Conservation (phyloP, 176 grass and related monocot species). For the Saccharum spontaneum region DNA sequence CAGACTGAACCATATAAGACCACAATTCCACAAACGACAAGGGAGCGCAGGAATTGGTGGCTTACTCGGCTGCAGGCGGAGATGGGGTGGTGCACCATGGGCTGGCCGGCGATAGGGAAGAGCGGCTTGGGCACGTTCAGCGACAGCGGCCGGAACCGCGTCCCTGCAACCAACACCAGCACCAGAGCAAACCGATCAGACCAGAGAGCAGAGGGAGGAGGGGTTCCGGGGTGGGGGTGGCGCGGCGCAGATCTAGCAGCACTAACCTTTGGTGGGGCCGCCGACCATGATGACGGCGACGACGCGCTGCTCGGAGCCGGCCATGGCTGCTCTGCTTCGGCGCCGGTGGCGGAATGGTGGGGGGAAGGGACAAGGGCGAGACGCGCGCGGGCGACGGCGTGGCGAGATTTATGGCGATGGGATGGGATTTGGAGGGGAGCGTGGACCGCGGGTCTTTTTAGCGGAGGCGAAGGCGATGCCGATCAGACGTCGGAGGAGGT, state of each 20-base stretch:
- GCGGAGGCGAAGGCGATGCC: neutral
- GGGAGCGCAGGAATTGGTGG: neutral
- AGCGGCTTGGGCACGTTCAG: constrained; percentile 98
- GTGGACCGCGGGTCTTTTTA: neutral
- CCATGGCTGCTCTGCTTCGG: constrained; percentile 45
- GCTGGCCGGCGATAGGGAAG: constrained; percentile 92
- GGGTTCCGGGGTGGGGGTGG: neutral
- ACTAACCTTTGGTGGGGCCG: constrained; percentile 84
- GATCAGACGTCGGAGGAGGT: too few relatives aligned
- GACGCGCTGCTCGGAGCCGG: constrained; percentile 72
- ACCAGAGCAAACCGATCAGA: neutral
- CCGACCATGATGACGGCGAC: constrained; percentile 99
- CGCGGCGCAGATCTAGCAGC: constrained; percentile 43
- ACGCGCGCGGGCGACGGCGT: neutral
- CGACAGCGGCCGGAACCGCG: constrained; percentile 90
- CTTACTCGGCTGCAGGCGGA: constrained; percentile 74
- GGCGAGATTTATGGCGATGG: constrained; percentile 44
- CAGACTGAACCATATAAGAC: neutral
- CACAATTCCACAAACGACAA: neutral
- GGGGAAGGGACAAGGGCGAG: neutral
- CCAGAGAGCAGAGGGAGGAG: neutral
- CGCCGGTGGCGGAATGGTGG: neutral
- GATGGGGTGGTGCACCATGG: constrained; percentile 97
- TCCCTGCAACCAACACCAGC: constrained; percentile 51
- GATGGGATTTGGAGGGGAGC: neutral